A percentile compares a stretch with the other conserved stretches of the same genome.
These are phyloP conservation scores for Rhodotorula sphaerocarpa DNA, from an alignment of 768 basidiomycete species.

Conservation along the genomic window DNA sequence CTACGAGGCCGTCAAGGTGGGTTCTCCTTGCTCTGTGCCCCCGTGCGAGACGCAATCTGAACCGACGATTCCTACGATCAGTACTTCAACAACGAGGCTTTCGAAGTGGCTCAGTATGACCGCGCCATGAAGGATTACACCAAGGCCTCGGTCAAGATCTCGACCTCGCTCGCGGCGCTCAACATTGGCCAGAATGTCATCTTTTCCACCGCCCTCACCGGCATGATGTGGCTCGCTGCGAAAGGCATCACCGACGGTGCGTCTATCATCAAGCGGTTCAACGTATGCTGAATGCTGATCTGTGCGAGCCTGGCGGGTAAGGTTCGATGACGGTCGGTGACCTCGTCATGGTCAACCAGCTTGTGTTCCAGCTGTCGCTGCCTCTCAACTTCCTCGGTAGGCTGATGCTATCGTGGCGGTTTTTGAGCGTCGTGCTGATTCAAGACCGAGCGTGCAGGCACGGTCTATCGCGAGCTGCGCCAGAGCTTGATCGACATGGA, in stretches of 20 bases:
- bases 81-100: slow-evolving; percentile 93
- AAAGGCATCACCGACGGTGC: slow-evolving; percentile 78
- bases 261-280: slow-evolving; percentile 38
- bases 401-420: no score
- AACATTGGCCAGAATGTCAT: slow-evolving; percentile 97
- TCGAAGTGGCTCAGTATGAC: slow-evolving; percentile 86
- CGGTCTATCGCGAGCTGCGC: slow-evolving; percentile 91
- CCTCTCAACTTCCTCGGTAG: slow-evolving; percentile 85
- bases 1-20: slow-evolving; percentile 94
- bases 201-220: slow-evolving; percentile 83
- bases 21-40: no score
- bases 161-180: slow-evolving; percentile 81
- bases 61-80: not conserved
- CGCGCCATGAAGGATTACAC: slow-evolving; percentile 77
- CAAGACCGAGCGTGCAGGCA: slow-evolving; percentile 44
- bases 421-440: no score
- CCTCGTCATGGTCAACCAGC: slow-evolving; percentile 97
- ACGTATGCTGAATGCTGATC: no score
- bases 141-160: slow-evolving; percentile 84
- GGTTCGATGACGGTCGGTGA: slow-evolving; percentile 96
- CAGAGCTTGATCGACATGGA: slow-evolving; percentile 98
- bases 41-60: not conserved
- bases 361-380: slow-evolving; percentile 92
- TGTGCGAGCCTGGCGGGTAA: no score
- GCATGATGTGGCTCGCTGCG: slow-evolving; percentile 92